Base-by-base conservation (phyloP, 2,329 filamentous ascomycete genomes). In the Pseudogymnoascus sp. region DNA sequence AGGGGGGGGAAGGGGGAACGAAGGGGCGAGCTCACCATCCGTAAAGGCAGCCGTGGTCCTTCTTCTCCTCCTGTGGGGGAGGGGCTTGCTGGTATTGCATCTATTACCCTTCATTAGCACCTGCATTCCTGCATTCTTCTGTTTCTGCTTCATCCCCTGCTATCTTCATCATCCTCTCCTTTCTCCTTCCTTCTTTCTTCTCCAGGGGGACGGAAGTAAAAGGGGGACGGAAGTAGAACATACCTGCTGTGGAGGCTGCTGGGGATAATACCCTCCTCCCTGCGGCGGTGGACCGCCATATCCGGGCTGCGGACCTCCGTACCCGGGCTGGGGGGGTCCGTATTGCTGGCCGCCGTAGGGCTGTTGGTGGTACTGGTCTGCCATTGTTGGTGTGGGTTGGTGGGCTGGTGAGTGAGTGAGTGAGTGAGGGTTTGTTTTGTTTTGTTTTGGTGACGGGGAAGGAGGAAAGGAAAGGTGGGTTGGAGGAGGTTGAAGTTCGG, bases 61-160 rank as follows among this genome's bases (percentile, higher is more conserved):
- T 62, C 26, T 62, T 28, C 42, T 62, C 19, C 15, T 26, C 9
- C 15, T 26, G 4, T 8, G 61, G 61, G 19, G 61, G 40, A 53
- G 61, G 61, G 33, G 61, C n/a, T 28, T 47, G 38, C 53, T 62
- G 61, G 47, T 62, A 62, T 31, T 50, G 36, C 61, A 62, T 62
- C 61, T 62, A 31, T 42, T 44, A 11, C 35, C 61, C 19, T n/a
- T 33, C 3, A 17, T n/a, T 50, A 31, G 47, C 11, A n/a, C n/a
- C n/a, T n/a, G n/a, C n/a, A n/a, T n/a, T n/a, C 17, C 13, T 26
- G 21, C 4, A 19, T 44, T 44, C 35, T 23, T 2, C 28, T 26
- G 11, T 2, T 40, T 26, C 19, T 28, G 7, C 60, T 11, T 40
- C 7, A 10, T 13, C 5, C 10, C 26, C 28, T n/a, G n/a, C 15